A percentile compares a stretch with the other conserved stretches of the same genome.
phyloP scores from a whole-genome alignment of 2,329 filamentous ascomycete species.

The Alternaria burnsii region DNA sequence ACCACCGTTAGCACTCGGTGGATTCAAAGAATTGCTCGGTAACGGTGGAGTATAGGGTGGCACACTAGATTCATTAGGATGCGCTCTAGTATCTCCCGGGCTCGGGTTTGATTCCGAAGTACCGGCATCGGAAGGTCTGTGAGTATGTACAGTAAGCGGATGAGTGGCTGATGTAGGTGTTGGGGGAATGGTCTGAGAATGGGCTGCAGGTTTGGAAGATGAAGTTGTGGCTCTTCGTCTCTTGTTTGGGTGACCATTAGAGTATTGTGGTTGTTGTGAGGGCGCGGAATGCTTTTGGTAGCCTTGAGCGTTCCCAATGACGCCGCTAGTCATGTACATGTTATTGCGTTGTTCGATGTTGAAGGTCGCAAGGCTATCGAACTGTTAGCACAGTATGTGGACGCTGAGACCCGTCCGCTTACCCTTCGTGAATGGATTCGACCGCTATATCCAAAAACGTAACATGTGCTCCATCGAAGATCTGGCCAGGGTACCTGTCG shows the following conservation, averaged over 20 bases:
- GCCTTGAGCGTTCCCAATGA: conserved; percentile 34
- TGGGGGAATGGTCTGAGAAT: conserved; percentile 32
- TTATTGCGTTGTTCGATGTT: conserved; percentile 50
- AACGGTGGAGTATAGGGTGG: conserved; percentile 43
- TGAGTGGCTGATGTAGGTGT: conserved; percentile 45
- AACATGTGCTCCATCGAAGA: conserved; percentile 78
- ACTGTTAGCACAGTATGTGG: conserved; percentile 19
- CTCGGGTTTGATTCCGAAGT: conserved; percentile 36
- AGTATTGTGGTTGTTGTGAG: conserved; percentile 36
- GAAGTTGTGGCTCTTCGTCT: conserved; percentile 47
- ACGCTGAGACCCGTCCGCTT: conserved; percentile 28
- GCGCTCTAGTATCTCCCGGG: conserved; percentile 30
- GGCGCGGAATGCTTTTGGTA: conserved; percentile 39
- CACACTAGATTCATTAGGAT: conserved; percentile 31
- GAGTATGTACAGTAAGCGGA: conserved; percentile 28
- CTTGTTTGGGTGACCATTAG: conserved; percentile 45
- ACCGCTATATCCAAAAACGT: conserved; percentile 72
- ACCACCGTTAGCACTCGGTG: conserved; percentile 27
- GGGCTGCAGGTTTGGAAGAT: conserved; percentile 32
- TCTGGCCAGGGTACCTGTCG: conserved; percentile 76
- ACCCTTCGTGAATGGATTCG: conserved; percentile 68
- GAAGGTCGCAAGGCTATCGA: conserved; percentile 42
- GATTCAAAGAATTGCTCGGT: conserved; percentile 25
- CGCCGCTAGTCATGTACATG: conserved; percentile 46
- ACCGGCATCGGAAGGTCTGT: conserved; percentile 34